phyloP scores from a whole-genome alignment of 2,329 filamentous ascomycete species.

The Fusarium cicatricum region DNA sequence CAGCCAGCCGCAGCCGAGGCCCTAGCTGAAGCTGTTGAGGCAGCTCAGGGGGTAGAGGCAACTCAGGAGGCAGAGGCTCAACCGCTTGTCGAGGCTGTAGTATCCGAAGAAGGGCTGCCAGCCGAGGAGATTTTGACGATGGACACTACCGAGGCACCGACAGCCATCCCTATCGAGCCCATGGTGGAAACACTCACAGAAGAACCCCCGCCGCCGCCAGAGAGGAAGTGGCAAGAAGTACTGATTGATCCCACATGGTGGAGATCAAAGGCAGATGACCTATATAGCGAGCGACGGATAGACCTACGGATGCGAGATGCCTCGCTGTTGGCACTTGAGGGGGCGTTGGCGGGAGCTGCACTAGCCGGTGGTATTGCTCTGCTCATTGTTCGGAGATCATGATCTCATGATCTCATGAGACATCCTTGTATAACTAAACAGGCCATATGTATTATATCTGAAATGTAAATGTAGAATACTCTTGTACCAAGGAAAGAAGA shows the following conservation, averaged over 20 bases:
- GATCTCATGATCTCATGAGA: conserved; percentile 23
- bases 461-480: conserved; percentile 24
- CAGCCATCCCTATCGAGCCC: conserved; percentile 3
- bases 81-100: conserved; percentile 7
- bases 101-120: conserved; percentile 9
- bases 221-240: conserved; percentile 53
- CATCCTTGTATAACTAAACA: conserved; percentile 26
- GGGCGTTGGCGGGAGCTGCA: conserved; percentile 71
- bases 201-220: not conserved
- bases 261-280: conserved; percentile 60
- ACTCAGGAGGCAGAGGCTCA: conserved; percentile 7
- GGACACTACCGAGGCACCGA: conserved; percentile 7
- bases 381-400: conserved; percentile 52
- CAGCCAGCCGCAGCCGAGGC: conserved; percentile 26
- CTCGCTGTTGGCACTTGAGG: conserved; percentile 73
- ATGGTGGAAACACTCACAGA: conserved; percentile 9
- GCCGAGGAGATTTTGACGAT: conserved; percentile 1
- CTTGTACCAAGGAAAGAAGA: not conserved
- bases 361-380: conserved; percentile 64
- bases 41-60: conserved; percentile 6
- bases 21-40: conserved; percentile 19
- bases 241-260: conserved; percentile 55
- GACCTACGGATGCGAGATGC: conserved; percentile 73
- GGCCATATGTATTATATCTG: conserved; percentile 29
- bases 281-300: conserved; percentile 72